Conservation (phyloP, 108 stramenopile species). For the Poteriospumella lacustris region DNA sequence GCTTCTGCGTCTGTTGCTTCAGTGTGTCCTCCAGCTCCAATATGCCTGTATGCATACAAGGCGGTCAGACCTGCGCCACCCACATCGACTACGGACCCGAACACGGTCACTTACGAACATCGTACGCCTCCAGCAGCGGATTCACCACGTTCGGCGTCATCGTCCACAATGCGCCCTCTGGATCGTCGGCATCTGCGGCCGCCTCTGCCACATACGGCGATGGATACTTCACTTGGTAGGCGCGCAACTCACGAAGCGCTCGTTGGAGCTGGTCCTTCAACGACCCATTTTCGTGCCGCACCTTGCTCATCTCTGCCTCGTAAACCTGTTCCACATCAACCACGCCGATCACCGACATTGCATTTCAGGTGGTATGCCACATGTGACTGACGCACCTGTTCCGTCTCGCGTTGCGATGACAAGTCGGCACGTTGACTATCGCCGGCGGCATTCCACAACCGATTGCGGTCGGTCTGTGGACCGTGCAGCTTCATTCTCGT, state of each 20-base stretch:
- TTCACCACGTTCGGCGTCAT: not conserved
- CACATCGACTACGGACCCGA: not conserved
- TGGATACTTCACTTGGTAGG: slow-evolving; percentile 22
- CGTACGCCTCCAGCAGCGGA: slow-evolving; percentile 21
- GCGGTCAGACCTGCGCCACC: not conserved
- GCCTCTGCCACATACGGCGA: not conserved
- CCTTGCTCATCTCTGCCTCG: not conserved
- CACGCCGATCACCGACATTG: not conserved
- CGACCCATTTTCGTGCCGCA: not conserved
- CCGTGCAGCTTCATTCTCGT: not conserved
- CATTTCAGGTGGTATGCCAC: not conserved
- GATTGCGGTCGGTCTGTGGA: not conserved
- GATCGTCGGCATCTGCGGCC: not conserved
- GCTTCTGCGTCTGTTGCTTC: slow-evolving; percentile 6
- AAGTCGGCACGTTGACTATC: not conserved
- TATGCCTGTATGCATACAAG: not conserved
- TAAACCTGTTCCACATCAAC: not conserved
- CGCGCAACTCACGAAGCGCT: not conserved
- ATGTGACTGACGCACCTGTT: not conserved
- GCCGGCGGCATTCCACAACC: not conserved
- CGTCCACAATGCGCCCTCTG: not conserved
- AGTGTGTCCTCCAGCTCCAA: not conserved
- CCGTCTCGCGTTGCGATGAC: not conserved
- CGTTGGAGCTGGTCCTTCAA: slow-evolving; percentile 20
- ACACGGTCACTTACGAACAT: not conserved